Evolutionary conservation across 306 rosid species (phyloP).

Genomic region (Citrullus mucosospermus): DNA sequence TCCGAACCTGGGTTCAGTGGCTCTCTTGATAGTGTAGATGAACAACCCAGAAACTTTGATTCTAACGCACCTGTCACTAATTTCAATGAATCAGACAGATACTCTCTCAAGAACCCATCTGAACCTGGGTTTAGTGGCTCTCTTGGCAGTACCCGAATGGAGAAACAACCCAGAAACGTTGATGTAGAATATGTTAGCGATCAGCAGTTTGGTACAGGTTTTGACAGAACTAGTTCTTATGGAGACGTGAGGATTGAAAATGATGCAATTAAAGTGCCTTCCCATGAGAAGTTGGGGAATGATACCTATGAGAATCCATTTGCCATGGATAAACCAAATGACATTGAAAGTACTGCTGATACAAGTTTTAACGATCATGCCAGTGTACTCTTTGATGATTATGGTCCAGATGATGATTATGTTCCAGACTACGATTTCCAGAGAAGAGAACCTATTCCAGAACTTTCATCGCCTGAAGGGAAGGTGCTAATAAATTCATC

Average conservation of each 20-base stretch:
- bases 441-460: constrained; percentile 32
- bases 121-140: constrained; percentile 24
- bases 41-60: constrained; percentile 23
- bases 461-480: constrained; percentile 23
- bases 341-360: constrained; percentile 14
- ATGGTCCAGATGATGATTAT: constrained; percentile 52
- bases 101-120: constrained; percentile 29
- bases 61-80: constrained; percentile 3
- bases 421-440: constrained; percentile 22
- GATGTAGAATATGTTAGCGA: constrained; percentile 27
- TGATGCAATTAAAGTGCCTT: constrained; percentile 25
- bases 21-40: constrained; percentile 19
- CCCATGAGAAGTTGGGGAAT: constrained; percentile 21
- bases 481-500: constrained; percentile 29
- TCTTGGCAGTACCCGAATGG: constrained; percentile 17
- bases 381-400: constrained; percentile 56
- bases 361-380: constrained; percentile 26
- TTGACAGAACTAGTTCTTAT: constrained; percentile 29
- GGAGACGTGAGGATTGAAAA: constrained; percentile 26
- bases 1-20: constrained; percentile 27
- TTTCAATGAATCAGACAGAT: constrained; percentile 23
- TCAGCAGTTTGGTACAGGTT: constrained; percentile 16
- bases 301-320: constrained; percentile 22
- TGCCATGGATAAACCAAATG: constrained; percentile 30
- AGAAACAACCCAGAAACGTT: constrained; percentile 25